Base-by-base conservation (phyloP, 345 rosid genomes). In the Iberis pinnata region DNA sequence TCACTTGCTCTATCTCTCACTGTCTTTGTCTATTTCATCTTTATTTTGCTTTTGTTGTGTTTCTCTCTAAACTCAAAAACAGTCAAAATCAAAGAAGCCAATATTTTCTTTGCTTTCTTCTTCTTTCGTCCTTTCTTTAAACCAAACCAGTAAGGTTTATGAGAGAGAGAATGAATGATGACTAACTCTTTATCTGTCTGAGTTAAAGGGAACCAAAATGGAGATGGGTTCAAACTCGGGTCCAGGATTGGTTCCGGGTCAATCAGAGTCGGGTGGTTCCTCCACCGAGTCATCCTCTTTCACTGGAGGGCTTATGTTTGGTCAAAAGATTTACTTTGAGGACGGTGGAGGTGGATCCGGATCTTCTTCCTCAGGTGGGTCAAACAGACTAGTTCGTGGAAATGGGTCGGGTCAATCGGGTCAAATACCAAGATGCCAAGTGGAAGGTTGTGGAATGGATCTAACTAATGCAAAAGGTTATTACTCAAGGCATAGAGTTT, bases 401-500 rank as follows among this genome's bases (percentile, higher is more conserved):
- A 61, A 64, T 8, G 80, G 73, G 43, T 59, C 72, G 62, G 63
- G 54, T 24, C 82, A 65, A 24, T 66, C 74, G 9, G 73, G 71
- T 18, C 94, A 76, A 65, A 77, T 86, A 12, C 88, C 97, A 9
- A 79, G 92, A 69, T 90, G 96, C 60, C 98, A 84, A 75, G 96
- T 90, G 26, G 96, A 90, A 58, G 98, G 98, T 14, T 90, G 98
- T 57, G 72, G 69, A 32, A 77, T 75, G 83, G 98, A 90, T 84
- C 96, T 87, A 80, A 90, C 80, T 70, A 88, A 82, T 64, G 88
- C 81, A 20, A 89, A 89, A 66, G 80, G 90, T 67, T 89, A 89
- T 68, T 86, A 89, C 78, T 80, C 89, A 0, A 83, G 95, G 69
- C 98, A 92, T 39, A 88, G 82, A 67, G 98, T 92, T 36, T 92